Base-by-base conservation (phyloP, 805 yeast genomes). In the Geotrichum ghanense region DNA sequence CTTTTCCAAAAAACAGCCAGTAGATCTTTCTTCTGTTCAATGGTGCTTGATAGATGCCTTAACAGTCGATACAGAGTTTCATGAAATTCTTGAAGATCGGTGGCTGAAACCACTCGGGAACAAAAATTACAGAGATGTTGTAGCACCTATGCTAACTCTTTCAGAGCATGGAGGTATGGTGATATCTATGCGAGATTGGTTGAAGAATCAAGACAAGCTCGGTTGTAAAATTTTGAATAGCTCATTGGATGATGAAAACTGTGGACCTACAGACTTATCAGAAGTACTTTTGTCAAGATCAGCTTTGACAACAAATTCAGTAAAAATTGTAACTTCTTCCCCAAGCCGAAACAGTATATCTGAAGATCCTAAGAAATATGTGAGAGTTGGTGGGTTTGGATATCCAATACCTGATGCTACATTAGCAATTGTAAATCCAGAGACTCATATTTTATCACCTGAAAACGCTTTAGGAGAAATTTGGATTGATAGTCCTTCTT, bases 121-220 rank as follows among this genome's bases (percentile, higher is more conserved):
- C 56, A 74, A 70, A 46, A 76, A 75, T 45, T 81, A 95, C 0
- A 74, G 82, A 31, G 76, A 78, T 45, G 84, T 87, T 3, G 81
- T 88, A 22, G 81, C 95, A 0, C 99, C 99, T 0, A 75, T 92
- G 70, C 69, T 92, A 40, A 83, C 96, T 0, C 67, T 92, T 43
- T 78, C 84, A 52, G 98, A 92, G 59, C 94, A 88, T 57, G 98
- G 98, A 26, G 99, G 99, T 2, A 85, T 90, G 77, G 88, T 89
- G 9, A 78, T 92, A 3, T 79, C 97, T 1, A 76, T 88, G 73
- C 73, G 95, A 53, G 99, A 92, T 62, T 90, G 95, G 87, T 67
- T 89, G n/a, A 88, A 86, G 3, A 76, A 76, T 3, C 76, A 76
- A 47, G 84, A 81, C 19, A 75, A 75, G 44, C 56, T 81, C 47